Conservation (phyloP, 805 yeast species). For the Candida gorgasii region DNA sequence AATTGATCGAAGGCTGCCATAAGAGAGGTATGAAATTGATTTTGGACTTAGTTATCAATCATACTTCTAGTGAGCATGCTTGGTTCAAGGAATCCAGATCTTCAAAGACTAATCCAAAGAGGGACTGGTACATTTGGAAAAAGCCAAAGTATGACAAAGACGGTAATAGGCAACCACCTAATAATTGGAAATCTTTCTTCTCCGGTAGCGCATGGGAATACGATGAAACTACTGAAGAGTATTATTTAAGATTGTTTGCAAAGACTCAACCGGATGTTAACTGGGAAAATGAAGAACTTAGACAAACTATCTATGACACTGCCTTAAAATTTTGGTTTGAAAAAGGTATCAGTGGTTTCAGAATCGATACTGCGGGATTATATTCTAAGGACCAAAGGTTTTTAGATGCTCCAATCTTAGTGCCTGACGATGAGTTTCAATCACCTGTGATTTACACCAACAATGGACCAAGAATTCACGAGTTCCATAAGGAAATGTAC, state of each 20-base stretch:
- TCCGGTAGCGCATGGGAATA: slow-evolving; percentile 59
- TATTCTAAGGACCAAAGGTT: slow-evolving; percentile 49
- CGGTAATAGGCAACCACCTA: slow-evolving; percentile 57
- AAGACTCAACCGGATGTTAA: slow-evolving; percentile 59
- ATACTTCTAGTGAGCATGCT: slow-evolving; percentile 54
- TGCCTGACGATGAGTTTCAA: slow-evolving; percentile 43
- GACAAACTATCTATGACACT: slow-evolving; percentile 43
- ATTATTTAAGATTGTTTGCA: slow-evolving; percentile 56
- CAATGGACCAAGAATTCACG: slow-evolving; percentile 59
- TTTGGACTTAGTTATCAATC: slow-evolving; percentile 60
- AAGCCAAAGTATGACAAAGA: slow-evolving; percentile 46
- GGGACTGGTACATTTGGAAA: slow-evolving; percentile 65
- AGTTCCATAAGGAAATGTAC: slow-evolving; percentile 55
- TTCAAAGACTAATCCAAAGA: slow-evolving; percentile 51
- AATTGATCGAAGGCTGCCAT: slow-evolving; percentile 48
- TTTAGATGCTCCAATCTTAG: slow-evolving; percentile 50
- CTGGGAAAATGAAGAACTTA: slow-evolving; percentile 52
- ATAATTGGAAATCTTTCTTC: slow-evolving; percentile 56
- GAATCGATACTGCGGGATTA: slow-evolving; percentile 57
- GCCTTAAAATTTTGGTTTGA: slow-evolving; percentile 56
- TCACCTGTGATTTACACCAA: slow-evolving; percentile 31
- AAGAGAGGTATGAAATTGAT: slow-evolving; percentile 52
- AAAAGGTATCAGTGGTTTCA: slow-evolving; percentile 59
- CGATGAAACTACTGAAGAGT: slow-evolving; percentile 55
- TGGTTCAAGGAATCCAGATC: slow-evolving; percentile 61